Base-by-base conservation (phyloP, 2,329 filamentous ascomycete genomes). In the Penicillium sp. region DNA sequence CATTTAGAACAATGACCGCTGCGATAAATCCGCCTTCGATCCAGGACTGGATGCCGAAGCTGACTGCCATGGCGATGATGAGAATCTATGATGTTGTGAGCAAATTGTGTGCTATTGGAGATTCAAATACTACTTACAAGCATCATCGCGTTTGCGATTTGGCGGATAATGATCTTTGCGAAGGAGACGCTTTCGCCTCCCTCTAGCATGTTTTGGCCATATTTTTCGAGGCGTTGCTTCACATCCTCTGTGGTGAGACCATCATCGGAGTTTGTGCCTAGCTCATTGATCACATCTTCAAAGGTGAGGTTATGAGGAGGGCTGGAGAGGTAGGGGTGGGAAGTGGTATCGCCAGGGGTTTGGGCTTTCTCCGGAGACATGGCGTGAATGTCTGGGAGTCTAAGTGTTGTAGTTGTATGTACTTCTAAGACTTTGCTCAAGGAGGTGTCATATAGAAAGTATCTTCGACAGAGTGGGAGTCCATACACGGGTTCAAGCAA, bases 1-100 rank as follows among this genome's bases (percentile, higher is more conserved):
- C 80, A 64, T 86, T 86, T 37, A 85, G 75, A 3, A 79, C 67
- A 58, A 87, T 86, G 64, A 87, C 83, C 5, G 81, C 84, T 9
- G 78, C 78, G 57, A 87, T 83, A 49, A 86, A 84, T 53, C 81
- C 83, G 23, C 83, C 84, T 75, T 86, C 84, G 53, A 86, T 81
- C 68, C 79, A 85, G 58, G 84, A 83, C 35, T 78, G 72, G 25
- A 85, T 82, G 33, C 81, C 83, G 66, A 82, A 83, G 67, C 80
- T 81, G 50, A 84, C 80, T 56, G 86, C 87, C 86, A 90, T 91
- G 65, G 90, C 89, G 69, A 91, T 86, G 67, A 92, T 83, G 63
- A 93, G 87, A 57, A 91, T 88, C 88, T 91, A 64, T 11, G n/a
- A 19, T 16, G 10, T 10, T 14, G 16, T 44, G 2, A 23, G 29